phyloP scores from a whole-genome alignment of 2,329 filamentous ascomycete species.

The Bipolaris sorokiniana region DNA sequence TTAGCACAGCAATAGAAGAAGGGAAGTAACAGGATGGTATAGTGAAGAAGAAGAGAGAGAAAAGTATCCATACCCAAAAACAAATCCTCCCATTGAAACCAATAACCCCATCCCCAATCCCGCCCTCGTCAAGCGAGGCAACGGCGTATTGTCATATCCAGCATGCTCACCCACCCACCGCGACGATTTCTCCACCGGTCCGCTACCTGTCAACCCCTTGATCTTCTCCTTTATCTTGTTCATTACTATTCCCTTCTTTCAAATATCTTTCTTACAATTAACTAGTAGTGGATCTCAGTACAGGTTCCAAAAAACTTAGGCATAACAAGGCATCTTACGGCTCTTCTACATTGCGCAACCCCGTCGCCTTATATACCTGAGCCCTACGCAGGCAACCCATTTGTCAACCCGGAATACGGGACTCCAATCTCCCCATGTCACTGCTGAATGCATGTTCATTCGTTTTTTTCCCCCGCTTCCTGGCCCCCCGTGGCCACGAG shows the following conservation, averaged over 20 bases:
- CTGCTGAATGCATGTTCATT: neutral
- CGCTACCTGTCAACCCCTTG: slow-evolving; percentile 21
- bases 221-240: slow-evolving; percentile 21
- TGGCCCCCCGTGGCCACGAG: slow-evolving; percentile 14
- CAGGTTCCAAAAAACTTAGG: neutral
- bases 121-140: slow-evolving; percentile 30
- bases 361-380: neutral
- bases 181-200: slow-evolving; percentile 22
- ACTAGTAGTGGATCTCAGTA: neutral
- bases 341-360: neutral
- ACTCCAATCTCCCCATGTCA: neutral
- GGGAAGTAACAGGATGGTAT: neutral
- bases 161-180: slow-evolving; percentile 27
- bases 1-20: neutral
- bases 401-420: neutral
- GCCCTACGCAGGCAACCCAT: too few species aligned
- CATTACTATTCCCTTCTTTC: neutral
- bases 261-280: neutral
- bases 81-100: slow-evolving; percentile 37
- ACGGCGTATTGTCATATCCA: slow-evolving; percentile 31
- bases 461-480: neutral
- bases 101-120: slow-evolving; percentile 36
- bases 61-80: slow-evolving; percentile 3
- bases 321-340: neutral
- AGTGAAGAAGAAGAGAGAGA: too few species aligned